phyloP scores from a whole-genome alignment of 176 grass and related monocot species.

The Raddia guianensis region DNA sequence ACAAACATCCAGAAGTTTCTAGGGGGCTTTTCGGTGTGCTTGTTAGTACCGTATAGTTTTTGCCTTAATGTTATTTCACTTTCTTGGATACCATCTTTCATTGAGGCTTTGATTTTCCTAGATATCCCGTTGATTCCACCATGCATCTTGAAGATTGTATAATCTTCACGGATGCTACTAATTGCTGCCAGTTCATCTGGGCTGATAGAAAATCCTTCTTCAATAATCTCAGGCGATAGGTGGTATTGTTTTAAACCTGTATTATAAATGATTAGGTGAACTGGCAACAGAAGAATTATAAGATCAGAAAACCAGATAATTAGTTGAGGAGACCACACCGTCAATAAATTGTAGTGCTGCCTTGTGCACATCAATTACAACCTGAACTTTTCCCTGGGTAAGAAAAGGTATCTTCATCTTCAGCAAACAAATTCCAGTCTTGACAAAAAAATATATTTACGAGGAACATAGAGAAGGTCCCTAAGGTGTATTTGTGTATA shows the following conservation, averaged over 20 bases:
- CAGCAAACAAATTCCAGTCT: neutral
- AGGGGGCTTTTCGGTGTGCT: slow-evolving; percentile 61
- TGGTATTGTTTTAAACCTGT: slow-evolving; percentile 55
- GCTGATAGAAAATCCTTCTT: slow-evolving; percentile 70
- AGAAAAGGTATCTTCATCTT: neutral
- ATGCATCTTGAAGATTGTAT: slow-evolving; percentile 48
- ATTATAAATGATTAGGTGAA: slow-evolving; percentile 30
- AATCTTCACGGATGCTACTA: slow-evolving; percentile 47
- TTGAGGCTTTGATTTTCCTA: slow-evolving; percentile 62
- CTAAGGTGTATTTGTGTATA: no score
- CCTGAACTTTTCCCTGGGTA: slow-evolving; percentile 66
- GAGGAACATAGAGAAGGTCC: no score
- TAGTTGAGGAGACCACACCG: slow-evolving; percentile 40
- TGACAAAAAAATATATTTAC: neutral
- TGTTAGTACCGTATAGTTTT: slow-evolving; percentile 74
- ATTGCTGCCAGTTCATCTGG: slow-evolving; percentile 85
- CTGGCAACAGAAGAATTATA: neutral
- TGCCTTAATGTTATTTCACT: slow-evolving; percentile 55
- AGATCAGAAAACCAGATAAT: slow-evolving; percentile 19
- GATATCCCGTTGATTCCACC: slow-evolving; percentile 67
- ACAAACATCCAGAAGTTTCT: slow-evolving; percentile 93
- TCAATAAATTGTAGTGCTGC: slow-evolving; percentile 79
- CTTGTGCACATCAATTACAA: slow-evolving; percentile 72
- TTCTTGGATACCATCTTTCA: slow-evolving; percentile 62
- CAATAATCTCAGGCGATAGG: slow-evolving; percentile 50